Percentiles rank a stretch among this genome's conserved stretches.
Evolutionary conservation across 2,329 filamentous ascomycete species (phyloP).

Genomic region (Cephalotrichum gorgonifer): DNA sequence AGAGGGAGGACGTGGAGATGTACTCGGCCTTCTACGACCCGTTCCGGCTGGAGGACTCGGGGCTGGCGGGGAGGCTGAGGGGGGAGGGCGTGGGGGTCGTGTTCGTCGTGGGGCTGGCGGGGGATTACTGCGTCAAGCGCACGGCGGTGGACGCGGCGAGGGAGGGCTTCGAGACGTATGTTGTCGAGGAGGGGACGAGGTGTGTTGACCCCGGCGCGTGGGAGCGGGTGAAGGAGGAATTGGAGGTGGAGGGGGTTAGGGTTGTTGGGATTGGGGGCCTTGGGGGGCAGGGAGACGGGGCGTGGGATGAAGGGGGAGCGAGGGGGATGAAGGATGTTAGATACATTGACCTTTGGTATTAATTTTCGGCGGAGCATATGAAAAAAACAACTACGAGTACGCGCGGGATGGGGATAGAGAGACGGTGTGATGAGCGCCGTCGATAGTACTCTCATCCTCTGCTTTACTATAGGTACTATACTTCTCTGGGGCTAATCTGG

Average conservation of each 20-base stretch:
- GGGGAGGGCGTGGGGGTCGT: constrained; percentile 56
- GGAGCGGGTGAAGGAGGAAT: constrained; percentile 40
- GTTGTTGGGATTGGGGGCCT: constrained; percentile 50
- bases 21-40: constrained; percentile 86
- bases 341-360: too few species aligned
- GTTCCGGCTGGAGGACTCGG: constrained; percentile 55
- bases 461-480: too few species aligned
- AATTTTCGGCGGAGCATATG: too few species aligned
- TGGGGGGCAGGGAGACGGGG: constrained; percentile 29
- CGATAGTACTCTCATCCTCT: too few species aligned
- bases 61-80: constrained; percentile 48
- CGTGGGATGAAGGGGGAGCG: constrained; percentile 25
- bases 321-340: background rate
- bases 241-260: constrained; percentile 48
- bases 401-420: too few species aligned
- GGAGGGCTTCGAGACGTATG: constrained; percentile 66
- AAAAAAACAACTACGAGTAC: too few species aligned
- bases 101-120: constrained; percentile 76
- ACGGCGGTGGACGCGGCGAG: constrained; percentile 70
- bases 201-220: constrained; percentile 56
- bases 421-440: too few species aligned
- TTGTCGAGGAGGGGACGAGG: constrained; percentile 70
- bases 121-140: constrained; percentile 78
- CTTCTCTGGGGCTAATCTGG: too few species aligned
- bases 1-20: constrained; percentile 69